Conservation (phyloP, 129 eudicot genomes). For the Flaveria brownii region DNA sequence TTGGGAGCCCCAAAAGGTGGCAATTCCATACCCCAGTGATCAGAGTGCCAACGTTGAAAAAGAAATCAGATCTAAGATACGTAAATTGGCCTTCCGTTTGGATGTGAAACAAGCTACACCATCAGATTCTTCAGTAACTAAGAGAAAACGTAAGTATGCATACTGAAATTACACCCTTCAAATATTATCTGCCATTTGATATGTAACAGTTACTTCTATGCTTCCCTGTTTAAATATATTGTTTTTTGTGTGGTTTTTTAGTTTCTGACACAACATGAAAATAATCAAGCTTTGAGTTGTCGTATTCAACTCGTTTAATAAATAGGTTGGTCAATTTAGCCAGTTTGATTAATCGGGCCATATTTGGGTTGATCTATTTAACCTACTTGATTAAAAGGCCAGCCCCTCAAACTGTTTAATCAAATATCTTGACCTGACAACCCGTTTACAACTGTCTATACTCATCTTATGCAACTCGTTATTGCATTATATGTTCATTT, state of each 20-base stretch:
- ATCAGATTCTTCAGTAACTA: slow-evolving; percentile 48
- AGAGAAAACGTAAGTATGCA: slow-evolving; percentile 64
- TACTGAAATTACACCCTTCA: slow-evolving; percentile 2
- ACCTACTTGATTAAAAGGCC: not conserved
- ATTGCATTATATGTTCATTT: slow-evolving; percentile 14
- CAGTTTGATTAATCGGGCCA: not conserved
- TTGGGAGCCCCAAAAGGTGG: slow-evolving; percentile 83
- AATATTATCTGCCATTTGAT: not conserved
- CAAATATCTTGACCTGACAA: not conserved
- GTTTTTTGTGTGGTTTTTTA: not conserved
- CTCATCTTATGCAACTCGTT: not conserved
- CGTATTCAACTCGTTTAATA: not conserved
- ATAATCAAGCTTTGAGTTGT: not conserved
- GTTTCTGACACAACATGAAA: not conserved
- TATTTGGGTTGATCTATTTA: not conserved
- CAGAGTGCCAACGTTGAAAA: slow-evolving; percentile 29
- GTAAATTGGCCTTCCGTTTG: slow-evolving; percentile 52
- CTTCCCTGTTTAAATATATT: not conserved
- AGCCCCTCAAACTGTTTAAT: not conserved
- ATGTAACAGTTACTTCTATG: not conserved
- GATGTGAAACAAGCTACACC: slow-evolving; percentile 38
- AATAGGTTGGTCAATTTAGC: not conserved
- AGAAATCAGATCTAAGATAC: slow-evolving; percentile 62
- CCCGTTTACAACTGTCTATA: not conserved
- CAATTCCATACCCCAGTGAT: slow-evolving; percentile 51